Evolutionary conservation across 306 rosid species (phyloP).

Genomic region (Sindora glabra): DNA sequence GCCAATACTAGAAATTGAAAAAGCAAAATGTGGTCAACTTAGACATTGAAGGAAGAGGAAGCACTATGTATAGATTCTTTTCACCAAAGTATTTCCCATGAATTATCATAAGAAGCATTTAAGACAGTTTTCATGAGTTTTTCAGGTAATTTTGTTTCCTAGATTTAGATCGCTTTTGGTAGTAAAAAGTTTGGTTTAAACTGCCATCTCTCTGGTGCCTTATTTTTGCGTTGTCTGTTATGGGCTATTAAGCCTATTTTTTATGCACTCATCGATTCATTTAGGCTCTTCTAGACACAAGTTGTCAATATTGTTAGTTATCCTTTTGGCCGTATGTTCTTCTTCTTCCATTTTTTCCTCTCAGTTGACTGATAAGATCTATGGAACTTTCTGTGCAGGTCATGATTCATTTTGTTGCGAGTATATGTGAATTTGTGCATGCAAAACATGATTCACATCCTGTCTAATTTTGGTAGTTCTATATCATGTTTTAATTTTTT

Average conservation of each 20-base stretch:
- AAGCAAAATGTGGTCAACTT: background rate
- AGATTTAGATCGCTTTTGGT: background rate
- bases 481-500: no score
- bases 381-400: no score
- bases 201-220: background rate
- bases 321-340: no score
- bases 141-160: background rate
- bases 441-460: no score
- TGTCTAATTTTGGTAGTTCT: no score
- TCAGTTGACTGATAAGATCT: no score
- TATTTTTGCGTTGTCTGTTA: background rate
- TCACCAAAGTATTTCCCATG: background rate
- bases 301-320: no score
- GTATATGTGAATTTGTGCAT: no score
- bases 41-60: background rate
- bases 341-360: no score
- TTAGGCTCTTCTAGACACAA: no score
- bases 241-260: background rate
- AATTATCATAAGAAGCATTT: background rate
- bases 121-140: background rate
- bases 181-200: background rate
- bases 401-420: no score
- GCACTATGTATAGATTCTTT: background rate
- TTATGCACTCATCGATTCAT: no score
- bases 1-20: constrained; percentile 15